Percentiles rank a stretch among this genome's conserved stretches.
Conservation (phyloP, 2,329 filamentous ascomycete genomes). For the Fonsecaea nubica region DNA sequence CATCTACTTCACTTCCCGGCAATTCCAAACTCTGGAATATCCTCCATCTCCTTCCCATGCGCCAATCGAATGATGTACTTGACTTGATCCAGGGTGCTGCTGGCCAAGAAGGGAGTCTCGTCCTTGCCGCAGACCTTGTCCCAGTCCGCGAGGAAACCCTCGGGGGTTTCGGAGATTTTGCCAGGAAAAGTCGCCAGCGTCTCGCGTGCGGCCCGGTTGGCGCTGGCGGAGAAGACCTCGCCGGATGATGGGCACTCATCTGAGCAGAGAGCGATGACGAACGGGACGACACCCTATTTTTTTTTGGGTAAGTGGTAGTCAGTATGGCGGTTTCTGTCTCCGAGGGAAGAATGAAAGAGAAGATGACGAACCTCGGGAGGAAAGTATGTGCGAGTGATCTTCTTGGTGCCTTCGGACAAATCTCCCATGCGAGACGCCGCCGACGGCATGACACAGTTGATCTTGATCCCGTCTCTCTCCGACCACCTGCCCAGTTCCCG, state of each 20-base stretch:
- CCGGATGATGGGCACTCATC: constrained; percentile 29
- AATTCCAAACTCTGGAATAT: constrained; percentile 26
- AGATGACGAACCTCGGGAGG: constrained; percentile 22
- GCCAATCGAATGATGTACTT: constrained; percentile 27
- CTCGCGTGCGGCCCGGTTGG: constrained; percentile 24
- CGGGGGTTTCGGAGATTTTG: constrained; percentile 19
- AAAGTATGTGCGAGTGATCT: constrained; percentile 24
- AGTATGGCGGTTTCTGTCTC: no score
- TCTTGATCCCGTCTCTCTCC: constrained; percentile 26
- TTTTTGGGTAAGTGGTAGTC: neutral
- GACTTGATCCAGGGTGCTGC: constrained; percentile 27
- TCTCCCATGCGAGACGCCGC: constrained; percentile 30
- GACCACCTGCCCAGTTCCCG: constrained; percentile 68
- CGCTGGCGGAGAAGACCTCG: constrained; percentile 25
- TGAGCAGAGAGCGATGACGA: constrained; percentile 20
- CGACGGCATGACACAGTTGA: constrained; percentile 28
- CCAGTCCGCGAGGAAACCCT: constrained; percentile 23
- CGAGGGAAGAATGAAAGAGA: no score
- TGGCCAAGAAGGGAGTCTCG: constrained; percentile 19
- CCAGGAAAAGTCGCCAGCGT: constrained; percentile 27
- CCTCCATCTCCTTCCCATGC: constrained; percentile 28
- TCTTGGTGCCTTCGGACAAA: constrained; percentile 27
- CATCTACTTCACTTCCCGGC: neutral
- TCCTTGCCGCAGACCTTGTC: constrained; percentile 26
- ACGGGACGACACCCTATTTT: constrained; percentile 23